phyloP scores from a whole-genome alignment of 345 rosid species.

The Carallia brachiata region DNA sequence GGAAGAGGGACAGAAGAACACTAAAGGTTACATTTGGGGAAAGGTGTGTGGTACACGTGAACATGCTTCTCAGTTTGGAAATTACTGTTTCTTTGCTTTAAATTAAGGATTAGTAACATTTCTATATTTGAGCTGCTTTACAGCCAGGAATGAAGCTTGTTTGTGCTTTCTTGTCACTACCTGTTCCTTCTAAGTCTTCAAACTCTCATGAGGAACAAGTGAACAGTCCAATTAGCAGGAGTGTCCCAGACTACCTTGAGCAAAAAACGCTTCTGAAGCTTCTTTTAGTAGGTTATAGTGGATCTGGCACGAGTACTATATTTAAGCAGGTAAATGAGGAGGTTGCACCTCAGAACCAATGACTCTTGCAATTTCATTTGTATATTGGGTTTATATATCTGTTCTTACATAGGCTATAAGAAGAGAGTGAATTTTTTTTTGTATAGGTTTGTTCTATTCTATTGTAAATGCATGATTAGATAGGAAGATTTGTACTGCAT shows the following conservation, averaged over 20 bases:
- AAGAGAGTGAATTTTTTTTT: no score
- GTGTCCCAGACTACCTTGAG: conserved; percentile 72
- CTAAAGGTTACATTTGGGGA: conserved; percentile 87
- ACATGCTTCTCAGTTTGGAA: conserved; percentile 24
- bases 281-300: conserved; percentile 79
- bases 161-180: conserved; percentile 87
- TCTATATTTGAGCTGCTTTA: conserved; percentile 15
- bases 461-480: no score
- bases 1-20: conserved; percentile 95
- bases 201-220: conserved; percentile 55
- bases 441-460: no score
- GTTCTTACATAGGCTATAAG: no score
- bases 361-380: no score
- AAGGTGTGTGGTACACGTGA: conserved; percentile 40
- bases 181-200: conserved; percentile 83
- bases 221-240: conserved; percentile 51
- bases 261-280: conserved; percentile 69
- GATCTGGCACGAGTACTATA: conserved; percentile 98
- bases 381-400: no score
- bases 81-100: neutral
- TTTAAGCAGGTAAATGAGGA: conserved; percentile 76
- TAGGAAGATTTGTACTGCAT: no score
- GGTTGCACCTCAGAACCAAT: no score
- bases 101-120: neutral
- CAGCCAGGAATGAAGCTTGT: conserved; percentile 93